Evolutionary conservation across 208 protist genomes (phyloP).

Genomic region (Histomonas meleagridis): DNA sequence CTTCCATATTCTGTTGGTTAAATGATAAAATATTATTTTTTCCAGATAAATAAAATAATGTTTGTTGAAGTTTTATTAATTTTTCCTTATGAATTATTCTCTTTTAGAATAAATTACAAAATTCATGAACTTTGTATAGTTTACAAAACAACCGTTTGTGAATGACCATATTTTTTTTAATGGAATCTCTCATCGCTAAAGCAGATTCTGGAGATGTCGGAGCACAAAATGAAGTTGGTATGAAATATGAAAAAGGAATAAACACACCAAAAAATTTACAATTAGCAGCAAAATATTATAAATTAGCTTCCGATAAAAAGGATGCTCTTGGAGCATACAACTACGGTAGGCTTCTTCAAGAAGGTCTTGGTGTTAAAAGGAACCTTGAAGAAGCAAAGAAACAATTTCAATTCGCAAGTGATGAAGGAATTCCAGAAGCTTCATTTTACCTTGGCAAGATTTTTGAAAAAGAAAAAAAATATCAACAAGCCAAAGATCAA

Average conservation of each 20-base stretch:
- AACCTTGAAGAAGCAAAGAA: background rate
- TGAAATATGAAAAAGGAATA: background rate
- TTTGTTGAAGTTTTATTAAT: no score
- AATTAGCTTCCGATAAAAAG: background rate
- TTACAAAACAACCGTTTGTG: no score
- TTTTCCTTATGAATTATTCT: no score
- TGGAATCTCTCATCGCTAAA: no score
- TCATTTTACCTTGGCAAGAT: background rate
- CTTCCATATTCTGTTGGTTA: no score
- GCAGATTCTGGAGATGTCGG: background rate
- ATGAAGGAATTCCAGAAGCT: background rate
- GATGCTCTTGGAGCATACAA: background rate
- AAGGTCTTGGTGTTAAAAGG: background rate
- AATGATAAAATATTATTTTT: no score
- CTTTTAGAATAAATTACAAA: no score
- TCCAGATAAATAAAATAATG: no score
- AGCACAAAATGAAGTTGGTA: background rate
- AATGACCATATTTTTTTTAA: no score
- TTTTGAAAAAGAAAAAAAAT: background rate
- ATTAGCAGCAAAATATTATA: conserved; percentile 16
- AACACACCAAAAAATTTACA: background rate
- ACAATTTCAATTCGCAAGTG: background rate
- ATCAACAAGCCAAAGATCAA: background rate
- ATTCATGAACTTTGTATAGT: no score
- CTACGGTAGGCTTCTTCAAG: background rate